Evolutionary conservation across 768 basidiomycete species (phyloP).

Genomic region (Trichaptum fuscoviolaceum): DNA sequence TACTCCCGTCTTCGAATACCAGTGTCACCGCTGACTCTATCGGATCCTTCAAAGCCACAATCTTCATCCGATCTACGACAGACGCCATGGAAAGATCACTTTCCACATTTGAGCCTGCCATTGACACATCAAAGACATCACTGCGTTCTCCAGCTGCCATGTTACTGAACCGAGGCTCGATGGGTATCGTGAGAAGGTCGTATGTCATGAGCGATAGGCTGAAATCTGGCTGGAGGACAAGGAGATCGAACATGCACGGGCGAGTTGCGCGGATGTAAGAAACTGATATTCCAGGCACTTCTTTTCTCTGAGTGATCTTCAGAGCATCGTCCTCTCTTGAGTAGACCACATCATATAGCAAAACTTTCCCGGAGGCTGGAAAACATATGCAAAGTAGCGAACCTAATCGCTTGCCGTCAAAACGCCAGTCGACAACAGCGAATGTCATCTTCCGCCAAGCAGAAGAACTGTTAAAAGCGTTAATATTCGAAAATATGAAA

Average conservation of each 20-base stretch:
- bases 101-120: neutral
- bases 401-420: slow-evolving; percentile 47
- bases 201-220: slow-evolving; percentile 57
- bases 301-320: slow-evolving; percentile 32
- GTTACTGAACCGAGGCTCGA: slow-evolving; percentile 6
- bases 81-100: slow-evolving; percentile 12
- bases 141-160: neutral
- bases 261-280: slow-evolving; percentile 62
- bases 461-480: slow-evolving; percentile 27
- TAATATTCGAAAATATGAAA: neutral
- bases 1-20: slow-evolving; percentile 45
- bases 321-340: slow-evolving; percentile 35
- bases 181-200: slow-evolving; percentile 38
- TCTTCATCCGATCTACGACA: slow-evolving; percentile 18
- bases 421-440: slow-evolving; percentile 60
- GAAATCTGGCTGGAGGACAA: slow-evolving; percentile 56
- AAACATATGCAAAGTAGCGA: slow-evolving; percentile 53
- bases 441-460: slow-evolving; percentile 47
- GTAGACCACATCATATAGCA: slow-evolving; percentile 45
- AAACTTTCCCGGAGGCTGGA: slow-evolving; percentile 38
- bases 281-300: slow-evolving; percentile 45
- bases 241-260: slow-evolving; percentile 57
- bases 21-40: slow-evolving; percentile 49
- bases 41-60: slow-evolving; percentile 43
- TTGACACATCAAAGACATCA: slow-evolving; percentile 6